Evolutionary conservation across 768 basidiomycete species (phyloP).

Genomic region (Serendipita indica): DNA sequence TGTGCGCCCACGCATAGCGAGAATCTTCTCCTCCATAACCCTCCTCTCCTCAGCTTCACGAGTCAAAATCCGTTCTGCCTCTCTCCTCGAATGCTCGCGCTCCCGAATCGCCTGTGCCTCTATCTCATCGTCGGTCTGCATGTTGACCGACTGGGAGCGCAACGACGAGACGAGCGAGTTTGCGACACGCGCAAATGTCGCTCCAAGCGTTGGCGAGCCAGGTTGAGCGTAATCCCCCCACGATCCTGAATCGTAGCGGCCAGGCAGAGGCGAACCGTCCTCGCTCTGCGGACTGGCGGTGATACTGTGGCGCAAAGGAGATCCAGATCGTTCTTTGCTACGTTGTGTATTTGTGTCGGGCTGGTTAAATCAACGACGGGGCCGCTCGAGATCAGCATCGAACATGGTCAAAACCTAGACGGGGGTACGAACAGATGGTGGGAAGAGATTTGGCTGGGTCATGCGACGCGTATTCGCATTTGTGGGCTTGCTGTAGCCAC

Average conservation of each 20-base stretch:
- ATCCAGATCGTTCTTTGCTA: neutral
- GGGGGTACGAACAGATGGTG: neutral
- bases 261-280: constrained; percentile 12
- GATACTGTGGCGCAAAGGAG: constrained; percentile 7
- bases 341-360: neutral
- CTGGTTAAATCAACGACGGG: neutral
- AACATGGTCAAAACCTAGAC: neutral
- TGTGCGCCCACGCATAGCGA: constrained; percentile 43
- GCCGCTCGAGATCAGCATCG: neutral
- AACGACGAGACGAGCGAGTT: constrained; percentile 47
- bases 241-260: constrained; percentile 20
- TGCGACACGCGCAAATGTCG: constrained; percentile 62
- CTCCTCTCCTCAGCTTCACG: constrained; percentile 52
- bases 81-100: constrained; percentile 56
- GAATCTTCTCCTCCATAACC: constrained; percentile 54
- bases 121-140: constrained; percentile 60
- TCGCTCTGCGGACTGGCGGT: constrained; percentile 17
- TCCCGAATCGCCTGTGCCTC: constrained; percentile 70
- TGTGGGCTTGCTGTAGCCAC: neutral
- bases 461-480: neutral
- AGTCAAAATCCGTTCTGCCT: constrained; percentile 64
- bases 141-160: constrained; percentile 25
- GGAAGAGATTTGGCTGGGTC: constrained; percentile 2
- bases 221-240: constrained; percentile 34
- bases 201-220: constrained; percentile 53